Evolutionary conservation across 2,329 filamentous ascomycete genomes (phyloP), one percentile per base, ranked within the genome.

Genomic region (Fusarium continuum): DNA sequence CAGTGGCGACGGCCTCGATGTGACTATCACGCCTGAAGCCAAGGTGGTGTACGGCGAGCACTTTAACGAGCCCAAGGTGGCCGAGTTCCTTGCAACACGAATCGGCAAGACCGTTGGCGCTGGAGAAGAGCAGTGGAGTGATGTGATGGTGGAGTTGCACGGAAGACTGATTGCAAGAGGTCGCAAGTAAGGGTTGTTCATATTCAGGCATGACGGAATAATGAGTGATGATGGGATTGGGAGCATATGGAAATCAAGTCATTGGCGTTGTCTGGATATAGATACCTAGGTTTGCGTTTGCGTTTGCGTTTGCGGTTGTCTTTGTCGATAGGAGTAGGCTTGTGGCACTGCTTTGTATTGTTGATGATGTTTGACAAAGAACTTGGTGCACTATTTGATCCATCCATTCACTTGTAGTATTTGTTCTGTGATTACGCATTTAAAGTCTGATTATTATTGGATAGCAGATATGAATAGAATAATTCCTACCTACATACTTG

Each of bases 11-110:
- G 81, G 82, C 4, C 76, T 89, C 10, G 81, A 85, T 1, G 80
- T 91, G 29, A 74, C 75, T 13, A 77, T 90, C 20, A 77, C 76
- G 6, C 80, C 83, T 2, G 78, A 78, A 19, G 90, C 87, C 0
- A 81, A 80, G 47, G 86, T 93, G 2, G 79, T 92, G 3, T 95
- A 95, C 72, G 91, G 91, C 0, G 91, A 94, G 76, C 82, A 85
- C 57, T 93, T 93, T 74, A 91, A 92, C 64, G 86, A 88, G 64
- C 84, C 81, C 44, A 93, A 91, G 75, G 88, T 95, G 80, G 80
- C 78, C n/a, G 89, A 92, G 51, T 93, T 91, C 65, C 72, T 95
- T 61, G 74, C 79, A 11, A 82, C 83, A 29, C 73, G 72, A 81
- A 83, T 73, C 77, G 89, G 70, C 75, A 80, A 40, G 66, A 70